Evolutionary conservation across 257 asterid species (phyloP).

Genomic region (Salvia miltiorrhiza): DNA sequence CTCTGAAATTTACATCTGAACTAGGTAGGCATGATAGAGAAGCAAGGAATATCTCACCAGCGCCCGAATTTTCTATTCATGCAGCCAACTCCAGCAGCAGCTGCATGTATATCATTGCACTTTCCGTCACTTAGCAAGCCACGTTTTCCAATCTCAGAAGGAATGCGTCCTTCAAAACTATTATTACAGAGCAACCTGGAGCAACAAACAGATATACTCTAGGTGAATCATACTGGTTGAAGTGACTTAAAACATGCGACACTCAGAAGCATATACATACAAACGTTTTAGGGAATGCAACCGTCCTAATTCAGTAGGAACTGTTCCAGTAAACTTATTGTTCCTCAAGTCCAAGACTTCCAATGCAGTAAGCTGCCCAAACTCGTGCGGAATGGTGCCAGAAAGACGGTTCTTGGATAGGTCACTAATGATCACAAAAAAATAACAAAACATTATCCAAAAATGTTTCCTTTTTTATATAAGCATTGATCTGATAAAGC

Average conservation of each 20-base stretch:
- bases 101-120: conserved; percentile 44
- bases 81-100: conserved; percentile 45
- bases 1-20: too few relatives aligned
- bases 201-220: conserved; percentile 6
- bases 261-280: conserved; percentile 43
- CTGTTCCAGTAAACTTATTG: conserved; percentile 57
- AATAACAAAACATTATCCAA: conserved; percentile 8
- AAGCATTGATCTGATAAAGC: neutral
- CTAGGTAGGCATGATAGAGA: neutral
- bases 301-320: conserved; percentile 68
- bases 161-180: conserved; percentile 61
- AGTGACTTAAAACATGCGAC: neutral
- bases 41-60: conserved; percentile 45
- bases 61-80: conserved; percentile 69
- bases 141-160: conserved; percentile 52
- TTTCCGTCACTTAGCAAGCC: conserved; percentile 42
- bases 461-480: neutral
- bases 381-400: conserved; percentile 65
- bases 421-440: conserved; percentile 27
- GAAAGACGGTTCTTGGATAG: conserved; percentile 66
- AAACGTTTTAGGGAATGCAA: conserved; percentile 50
- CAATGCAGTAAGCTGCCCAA: conserved; percentile 51
- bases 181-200: conserved; percentile 75
- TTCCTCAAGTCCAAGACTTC: conserved; percentile 82
- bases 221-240: neutral